Conservation (phyloP, 2,329 filamentous ascomycete genomes). For the Cladophialophora exuberans region DNA sequence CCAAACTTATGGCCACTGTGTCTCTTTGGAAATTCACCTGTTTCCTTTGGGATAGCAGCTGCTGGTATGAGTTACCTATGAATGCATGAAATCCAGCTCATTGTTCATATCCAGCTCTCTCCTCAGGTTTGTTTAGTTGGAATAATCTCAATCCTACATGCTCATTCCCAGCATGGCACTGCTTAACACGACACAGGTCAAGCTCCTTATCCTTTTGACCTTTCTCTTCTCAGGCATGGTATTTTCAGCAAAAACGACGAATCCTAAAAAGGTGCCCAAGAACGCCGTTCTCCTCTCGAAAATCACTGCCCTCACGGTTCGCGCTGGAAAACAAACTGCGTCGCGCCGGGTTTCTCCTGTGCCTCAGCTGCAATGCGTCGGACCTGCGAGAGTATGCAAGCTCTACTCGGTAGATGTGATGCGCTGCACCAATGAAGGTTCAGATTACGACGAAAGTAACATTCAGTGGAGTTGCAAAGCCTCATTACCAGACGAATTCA, state of each 20-base stretch:
- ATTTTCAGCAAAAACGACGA: constrained; percentile 31
- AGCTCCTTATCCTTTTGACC: constrained; percentile 21
- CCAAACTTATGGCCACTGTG: constrained; percentile 22
- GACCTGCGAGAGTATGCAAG: constrained; percentile 64
- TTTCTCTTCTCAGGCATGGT: constrained; percentile 17
- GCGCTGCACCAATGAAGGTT: constrained; percentile 86
- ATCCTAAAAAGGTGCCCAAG: constrained; percentile 42
- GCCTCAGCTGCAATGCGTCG: constrained; percentile 79
- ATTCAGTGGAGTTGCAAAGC: constrained; percentile 91
- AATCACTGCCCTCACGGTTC: constrained; percentile 79
- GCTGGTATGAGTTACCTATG: neutral
- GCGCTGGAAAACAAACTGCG: constrained; percentile 67
- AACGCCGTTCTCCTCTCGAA: constrained; percentile 63
- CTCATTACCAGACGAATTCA: constrained; percentile 64
- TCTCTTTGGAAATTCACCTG: constrained; percentile 10
- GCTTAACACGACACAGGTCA: neutral
- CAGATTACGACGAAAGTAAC: constrained; percentile 76
- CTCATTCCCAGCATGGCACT: neutral
- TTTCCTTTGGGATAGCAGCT: neutral
- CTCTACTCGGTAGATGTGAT: constrained; percentile 78
- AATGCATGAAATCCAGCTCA: neutral
- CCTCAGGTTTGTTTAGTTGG: constrained; percentile 9
- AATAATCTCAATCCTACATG: neutral
- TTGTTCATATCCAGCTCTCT: constrained; percentile 1
- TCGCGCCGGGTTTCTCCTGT: constrained; percentile 75